Percentiles rank a stretch among this genome's conserved stretches.
phyloP scores from a whole-genome alignment of 2,329 filamentous ascomycete species.

The Aspergillus awamori region DNA sequence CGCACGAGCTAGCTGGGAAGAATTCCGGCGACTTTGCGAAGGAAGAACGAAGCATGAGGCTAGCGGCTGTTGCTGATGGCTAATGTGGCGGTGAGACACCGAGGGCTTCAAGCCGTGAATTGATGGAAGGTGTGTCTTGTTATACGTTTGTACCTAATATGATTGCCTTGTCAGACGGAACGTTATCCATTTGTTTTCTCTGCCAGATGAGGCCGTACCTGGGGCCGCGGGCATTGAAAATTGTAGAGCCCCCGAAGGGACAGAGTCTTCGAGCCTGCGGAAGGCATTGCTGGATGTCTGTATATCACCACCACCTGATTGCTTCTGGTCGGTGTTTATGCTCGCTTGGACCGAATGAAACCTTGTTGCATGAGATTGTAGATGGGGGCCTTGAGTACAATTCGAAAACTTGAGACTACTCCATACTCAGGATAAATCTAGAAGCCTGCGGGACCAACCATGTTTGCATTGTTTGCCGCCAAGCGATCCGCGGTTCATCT shows the following conservation, averaged over 20 bases:
- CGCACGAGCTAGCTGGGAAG: slow-evolving; percentile 32
- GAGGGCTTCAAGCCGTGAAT: background rate
- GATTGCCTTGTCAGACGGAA: background rate
- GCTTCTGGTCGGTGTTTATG: too few species aligned
- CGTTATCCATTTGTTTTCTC: background rate
- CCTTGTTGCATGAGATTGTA: background rate
- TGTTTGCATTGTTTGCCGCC: slow-evolving; percentile 20
- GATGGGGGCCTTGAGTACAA: background rate
- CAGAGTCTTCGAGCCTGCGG: slow-evolving; percentile 23
- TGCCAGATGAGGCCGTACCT: slow-evolving; percentile 18
- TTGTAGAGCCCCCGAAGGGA: slow-evolving; percentile 24
- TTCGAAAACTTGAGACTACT: background rate
- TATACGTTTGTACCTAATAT: background rate
- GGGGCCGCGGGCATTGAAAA: slow-evolving; percentile 19
- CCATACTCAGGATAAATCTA: background rate
- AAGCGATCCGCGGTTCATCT: background rate
- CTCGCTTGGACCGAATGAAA: background rate
- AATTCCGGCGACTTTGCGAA: slow-evolving; percentile 25
- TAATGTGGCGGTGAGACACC: background rate
- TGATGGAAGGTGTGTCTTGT: background rate
- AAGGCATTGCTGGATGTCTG: slow-evolving; percentile 25
- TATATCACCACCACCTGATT: background rate
- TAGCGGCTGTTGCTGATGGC: slow-evolving; percentile 5
- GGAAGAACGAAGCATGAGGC: slow-evolving; percentile 10
- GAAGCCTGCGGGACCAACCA: background rate